Evolutionary conservation across 2,329 filamentous ascomycete genomes (phyloP), one percentile per base, ranked within the genome.

Genomic region (Penicillium sp.): DNA sequence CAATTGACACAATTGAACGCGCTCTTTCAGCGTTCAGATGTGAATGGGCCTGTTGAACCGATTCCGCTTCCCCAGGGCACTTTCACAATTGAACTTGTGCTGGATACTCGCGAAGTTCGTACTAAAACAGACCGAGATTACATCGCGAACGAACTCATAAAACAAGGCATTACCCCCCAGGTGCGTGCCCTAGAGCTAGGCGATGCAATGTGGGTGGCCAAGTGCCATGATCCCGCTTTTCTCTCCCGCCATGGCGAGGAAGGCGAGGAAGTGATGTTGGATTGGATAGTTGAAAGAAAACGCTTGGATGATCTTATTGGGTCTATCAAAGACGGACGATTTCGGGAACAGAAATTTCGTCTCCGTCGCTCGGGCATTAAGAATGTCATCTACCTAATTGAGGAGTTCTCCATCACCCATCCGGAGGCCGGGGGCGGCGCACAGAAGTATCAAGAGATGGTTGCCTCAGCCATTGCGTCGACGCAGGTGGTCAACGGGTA

Each of bases 331-430:
- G 90, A 93, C 60, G 89, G 90, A 1, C 86, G 90, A 2, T 93
- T 92, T 65, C 88, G 89, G 63, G 90, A 95, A 70, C 90, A 95
- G 70, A 93, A 95, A 70, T 93, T 92, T 69, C 87, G 90, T 1
- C 80, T 93, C 11, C 83, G 84, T 53, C 85, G 85, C 51, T 90
- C 86, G 0, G 90, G 90, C 0, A 80, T 91, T n/a, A 85, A 84
- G 56, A 89, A 92, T 64, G 87, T 93, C 14, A 82, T 91, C 37
- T 95, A 93, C 68, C 80, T 95, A 24, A 82, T 95, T 54, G 90
- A 95, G 69, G 87, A 92, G 63, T 87, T 89, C 56, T 70, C 82
- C 11, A 80, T 91, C 68, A 81, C 86, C 44, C 68, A 81, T n/a
- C 44, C 59, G 0, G 79, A 83, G 8, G 71, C 79, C 41, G 77